Evolutionary conservation across 2,329 filamentous ascomycete species (phyloP).

Genomic region (Cordyceps javanica): DNA sequence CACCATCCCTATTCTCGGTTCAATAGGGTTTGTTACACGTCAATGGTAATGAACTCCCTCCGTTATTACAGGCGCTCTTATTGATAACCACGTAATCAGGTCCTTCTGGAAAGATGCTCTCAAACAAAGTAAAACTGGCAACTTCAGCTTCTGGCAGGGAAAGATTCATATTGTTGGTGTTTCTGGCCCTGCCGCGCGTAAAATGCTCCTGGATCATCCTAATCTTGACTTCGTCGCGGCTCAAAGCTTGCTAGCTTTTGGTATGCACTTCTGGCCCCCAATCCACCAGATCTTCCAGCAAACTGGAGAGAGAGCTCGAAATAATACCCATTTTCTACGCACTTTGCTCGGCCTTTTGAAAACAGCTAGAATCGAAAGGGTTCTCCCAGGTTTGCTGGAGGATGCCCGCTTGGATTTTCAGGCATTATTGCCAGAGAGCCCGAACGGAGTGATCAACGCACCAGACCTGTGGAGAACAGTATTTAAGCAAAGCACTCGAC

Average conservation of each 20-base stretch:
- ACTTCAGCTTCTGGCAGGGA: slow-evolving; percentile 16
- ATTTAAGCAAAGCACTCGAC: not conserved
- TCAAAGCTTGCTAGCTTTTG: not conserved
- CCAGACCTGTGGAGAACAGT: not conserved
- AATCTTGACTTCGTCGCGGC: not conserved
- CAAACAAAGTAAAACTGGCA: slow-evolving; percentile 4
- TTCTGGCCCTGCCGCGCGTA: slow-evolving; percentile 11
- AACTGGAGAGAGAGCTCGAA: not conserved
- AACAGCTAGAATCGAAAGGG: not conserved
- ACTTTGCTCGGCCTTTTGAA: slow-evolving; percentile 6
- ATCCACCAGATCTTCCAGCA: not conserved
- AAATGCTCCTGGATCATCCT: slow-evolving; percentile 13
- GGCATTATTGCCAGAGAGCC: not conserved
- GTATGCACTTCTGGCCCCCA: not conserved
- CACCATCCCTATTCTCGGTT: not conserved
- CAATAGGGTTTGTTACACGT: not conserved
- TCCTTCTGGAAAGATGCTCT: slow-evolving; percentile 1
- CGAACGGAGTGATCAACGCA: not conserved
- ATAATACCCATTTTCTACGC: slow-evolving; percentile 10
- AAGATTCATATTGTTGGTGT: slow-evolving; percentile 14
- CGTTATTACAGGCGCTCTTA: not conserved
- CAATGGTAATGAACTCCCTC: not conserved
- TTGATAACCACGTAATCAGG: not conserved
- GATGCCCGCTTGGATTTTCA: not conserved
- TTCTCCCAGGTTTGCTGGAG: not conserved